phyloP scores from a whole-genome alignment of 73 alveolate species.

The Uronychia binucleata region DNA sequence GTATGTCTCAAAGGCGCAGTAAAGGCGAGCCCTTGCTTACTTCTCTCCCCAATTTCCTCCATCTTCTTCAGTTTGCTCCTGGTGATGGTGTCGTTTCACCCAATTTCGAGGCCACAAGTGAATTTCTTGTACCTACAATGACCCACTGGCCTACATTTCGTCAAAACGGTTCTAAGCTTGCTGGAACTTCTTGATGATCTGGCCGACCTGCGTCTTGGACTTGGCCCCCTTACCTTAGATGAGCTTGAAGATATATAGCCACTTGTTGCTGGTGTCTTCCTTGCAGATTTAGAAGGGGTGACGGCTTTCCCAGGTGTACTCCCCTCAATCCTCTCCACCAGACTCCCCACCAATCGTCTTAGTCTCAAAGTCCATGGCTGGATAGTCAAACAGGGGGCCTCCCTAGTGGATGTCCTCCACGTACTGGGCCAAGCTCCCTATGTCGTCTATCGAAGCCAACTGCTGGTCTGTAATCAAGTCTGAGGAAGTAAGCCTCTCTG shows the following conservation, averaged over 20 bases:
- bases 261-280: not conserved
- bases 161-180: not conserved
- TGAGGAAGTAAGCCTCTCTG: no score
- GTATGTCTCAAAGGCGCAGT: not conserved
- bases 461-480: not conserved
- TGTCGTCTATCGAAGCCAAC: not conserved
- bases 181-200: not conserved
- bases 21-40: not conserved
- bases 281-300: not conserved
- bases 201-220: not conserved
- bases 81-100: not conserved
- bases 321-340: not conserved
- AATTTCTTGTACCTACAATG: not conserved
- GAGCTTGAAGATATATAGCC: not conserved
- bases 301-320: not conserved
- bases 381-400: not conserved
- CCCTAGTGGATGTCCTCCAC: not conserved
- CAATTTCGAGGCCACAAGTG: not conserved
- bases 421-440: not conserved
- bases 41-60: not conserved
- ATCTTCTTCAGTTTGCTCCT: not conserved
- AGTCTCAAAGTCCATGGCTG: not conserved
- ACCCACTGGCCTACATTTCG: not conserved
- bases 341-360: not conserved
- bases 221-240: not conserved